phyloP scores from a whole-genome alignment of 73 alveolate species.

The Tetrahymena borealis region DNA sequence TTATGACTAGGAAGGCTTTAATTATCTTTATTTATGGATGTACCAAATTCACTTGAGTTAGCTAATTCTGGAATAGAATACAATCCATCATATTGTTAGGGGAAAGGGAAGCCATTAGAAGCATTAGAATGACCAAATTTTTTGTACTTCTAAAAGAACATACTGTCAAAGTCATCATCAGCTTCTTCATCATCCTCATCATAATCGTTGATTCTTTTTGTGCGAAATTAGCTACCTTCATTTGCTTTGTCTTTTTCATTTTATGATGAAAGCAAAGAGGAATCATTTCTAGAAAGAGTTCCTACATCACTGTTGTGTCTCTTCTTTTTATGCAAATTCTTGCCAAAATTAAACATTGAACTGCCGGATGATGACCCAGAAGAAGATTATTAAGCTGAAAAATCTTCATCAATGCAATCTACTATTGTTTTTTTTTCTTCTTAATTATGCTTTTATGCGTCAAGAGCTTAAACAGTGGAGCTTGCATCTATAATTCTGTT shows the following conservation, averaged over 20 bases:
- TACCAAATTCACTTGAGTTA: not conserved
- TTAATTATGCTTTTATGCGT: not conserved
- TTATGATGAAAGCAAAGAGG: not conserved
- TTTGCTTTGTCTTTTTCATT: not conserved
- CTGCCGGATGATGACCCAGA: not conserved
- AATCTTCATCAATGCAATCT: not conserved
- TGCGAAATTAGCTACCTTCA: not conserved
- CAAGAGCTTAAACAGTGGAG: not conserved
- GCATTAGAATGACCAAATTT: not conserved
- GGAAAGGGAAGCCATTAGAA: not conserved
- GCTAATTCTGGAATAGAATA: not conserved
- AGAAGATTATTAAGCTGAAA: not conserved
- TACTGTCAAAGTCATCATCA: not conserved
- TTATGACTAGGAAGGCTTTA: not conserved
- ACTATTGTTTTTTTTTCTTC: not conserved
- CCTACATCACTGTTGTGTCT: not conserved
- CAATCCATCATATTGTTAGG: not conserved
- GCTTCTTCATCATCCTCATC: not conserved
- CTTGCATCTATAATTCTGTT: not conserved
- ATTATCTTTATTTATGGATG: not conserved
- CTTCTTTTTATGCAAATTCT: not conserved
- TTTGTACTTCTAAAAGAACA: not conserved
- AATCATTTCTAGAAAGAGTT: not conserved
- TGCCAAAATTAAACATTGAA: not conserved
- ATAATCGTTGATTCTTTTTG: not conserved